A percentile compares a stretch with the other conserved stretches of the same genome.
phyloP scores from a whole-genome alignment of 768 basidiomycete species.

The Naganishia onofrii region DNA sequence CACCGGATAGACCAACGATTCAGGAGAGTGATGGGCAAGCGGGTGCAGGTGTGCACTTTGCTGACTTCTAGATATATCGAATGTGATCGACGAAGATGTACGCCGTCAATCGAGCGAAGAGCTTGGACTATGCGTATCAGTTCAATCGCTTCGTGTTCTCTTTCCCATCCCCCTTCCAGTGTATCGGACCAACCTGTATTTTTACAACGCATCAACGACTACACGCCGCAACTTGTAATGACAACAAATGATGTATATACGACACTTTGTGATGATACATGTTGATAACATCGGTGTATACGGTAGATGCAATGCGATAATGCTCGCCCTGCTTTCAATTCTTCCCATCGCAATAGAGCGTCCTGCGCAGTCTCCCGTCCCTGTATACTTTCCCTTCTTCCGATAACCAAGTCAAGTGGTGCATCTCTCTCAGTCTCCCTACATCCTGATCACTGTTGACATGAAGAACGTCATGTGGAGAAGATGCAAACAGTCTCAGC shows the following conservation, averaged over 20 bases:
- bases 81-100: not conserved
- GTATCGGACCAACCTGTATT: not conserved
- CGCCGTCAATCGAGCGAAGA: not conserved
- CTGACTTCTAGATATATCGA: not conserved
- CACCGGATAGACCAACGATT: not conserved
- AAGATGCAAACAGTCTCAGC: not conserved
- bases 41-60: conserved; percentile 10
- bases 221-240: not conserved
- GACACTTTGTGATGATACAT: not conserved
- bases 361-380: not conserved
- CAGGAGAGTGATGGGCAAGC: not conserved
- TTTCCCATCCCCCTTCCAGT: not conserved
- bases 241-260: not conserved
- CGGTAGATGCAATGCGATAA: not conserved
- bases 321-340: too few relatives aligned
- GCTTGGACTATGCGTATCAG: not conserved
- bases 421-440: not conserved
- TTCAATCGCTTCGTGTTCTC: not conserved
- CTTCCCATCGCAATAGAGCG: too few relatives aligned
- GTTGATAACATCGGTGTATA: not conserved
- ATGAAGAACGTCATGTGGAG: not conserved
- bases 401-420: not conserved
- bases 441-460: not conserved
- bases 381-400: not conserved
- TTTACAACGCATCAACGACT: not conserved